Conservation (phyloP, 2,329 filamentous ascomycete genomes). For the Ceratocystis papillata region DNA sequence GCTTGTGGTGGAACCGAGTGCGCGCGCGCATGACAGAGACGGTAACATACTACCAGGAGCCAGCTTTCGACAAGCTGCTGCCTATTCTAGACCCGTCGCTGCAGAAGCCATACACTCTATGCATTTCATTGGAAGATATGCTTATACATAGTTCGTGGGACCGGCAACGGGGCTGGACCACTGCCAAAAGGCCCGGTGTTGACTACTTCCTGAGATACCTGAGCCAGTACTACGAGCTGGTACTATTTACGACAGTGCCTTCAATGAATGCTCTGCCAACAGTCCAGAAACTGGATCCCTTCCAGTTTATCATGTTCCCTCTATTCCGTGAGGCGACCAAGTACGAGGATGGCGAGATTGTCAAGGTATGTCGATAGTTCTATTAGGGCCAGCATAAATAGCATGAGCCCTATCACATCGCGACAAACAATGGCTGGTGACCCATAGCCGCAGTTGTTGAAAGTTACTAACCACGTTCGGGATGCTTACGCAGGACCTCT, state of each 20-base stretch:
- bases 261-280: conserved; percentile 76
- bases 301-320: conserved; percentile 88
- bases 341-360: conserved; percentile 88
- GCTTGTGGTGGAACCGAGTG: conserved; percentile 69
- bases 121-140: conserved; percentile 85
- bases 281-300: conserved; percentile 87
- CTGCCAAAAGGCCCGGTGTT: conserved; percentile 86
- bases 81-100: conserved; percentile 70
- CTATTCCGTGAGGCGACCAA: conserved; percentile 93
- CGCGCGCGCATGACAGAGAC: conserved; percentile 63
- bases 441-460: not conserved
- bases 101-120: conserved; percentile 81
- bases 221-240: conserved; percentile 94
- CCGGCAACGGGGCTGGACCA: conserved; percentile 85
- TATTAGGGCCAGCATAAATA: no score
- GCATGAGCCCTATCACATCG: no score
- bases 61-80: conserved; percentile 84
- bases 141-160: conserved; percentile 92
- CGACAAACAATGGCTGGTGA: no score
- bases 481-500: conserved; percentile 62
- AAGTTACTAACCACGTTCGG: not conserved
- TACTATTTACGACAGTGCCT: conserved; percentile 85
- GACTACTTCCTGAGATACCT: conserved; percentile 97
- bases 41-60: conserved; percentile 89
- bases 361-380: conserved; percentile 55